phyloP scores from a whole-genome alignment of 176 grass and related monocot species.

The Oryza australiensis region DNA sequence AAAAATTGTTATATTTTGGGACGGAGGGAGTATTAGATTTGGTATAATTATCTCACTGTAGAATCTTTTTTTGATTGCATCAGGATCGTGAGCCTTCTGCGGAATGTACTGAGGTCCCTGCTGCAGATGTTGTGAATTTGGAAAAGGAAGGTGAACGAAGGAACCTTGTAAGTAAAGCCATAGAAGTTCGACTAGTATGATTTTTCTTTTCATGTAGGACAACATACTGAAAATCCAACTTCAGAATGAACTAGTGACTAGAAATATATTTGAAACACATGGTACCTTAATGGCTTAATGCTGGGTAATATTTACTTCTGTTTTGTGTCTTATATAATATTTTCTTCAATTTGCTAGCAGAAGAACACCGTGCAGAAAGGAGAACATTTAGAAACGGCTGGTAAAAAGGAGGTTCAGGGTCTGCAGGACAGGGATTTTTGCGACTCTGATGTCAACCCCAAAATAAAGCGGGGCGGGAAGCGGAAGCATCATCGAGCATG shows the following conservation, averaged over 20 bases:
- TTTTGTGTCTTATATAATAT: neutral
- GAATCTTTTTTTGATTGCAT: conserved; percentile 9
- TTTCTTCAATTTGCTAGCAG: conserved; percentile 38
- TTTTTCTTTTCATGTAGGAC: conserved; percentile 1
- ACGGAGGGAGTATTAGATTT: neutral
- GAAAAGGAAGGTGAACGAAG: conserved; percentile 41
- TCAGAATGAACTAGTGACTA: conserved; percentile 20
- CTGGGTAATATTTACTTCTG: neutral
- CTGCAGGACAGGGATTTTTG: conserved; percentile 11
- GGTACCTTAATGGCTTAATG: neutral
- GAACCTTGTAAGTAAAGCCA: conserved; percentile 33
- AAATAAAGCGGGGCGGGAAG: conserved; percentile 42
- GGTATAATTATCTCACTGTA: conserved; percentile 17
- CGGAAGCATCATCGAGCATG: conserved; percentile 98
- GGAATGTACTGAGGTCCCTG: conserved; percentile 17
- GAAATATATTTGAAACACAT: conserved; percentile 25
- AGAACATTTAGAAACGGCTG: conserved; percentile 29
- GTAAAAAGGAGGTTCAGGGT: conserved; percentile 29
- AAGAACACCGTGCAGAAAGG: conserved; percentile 39
- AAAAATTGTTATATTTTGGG: too few species aligned
- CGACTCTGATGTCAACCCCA: conserved; percentile 38
- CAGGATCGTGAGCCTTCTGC: conserved; percentile 27
- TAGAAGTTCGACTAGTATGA: conserved; percentile 44
- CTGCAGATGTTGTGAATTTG: conserved; percentile 23
- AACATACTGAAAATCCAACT: neutral